A percentile compares a stretch with the other conserved stretches of the same genome.
Evolutionary conservation across 2,329 filamentous ascomycete genomes (phyloP).

Genomic region (Falciphora oryzae): DNA sequence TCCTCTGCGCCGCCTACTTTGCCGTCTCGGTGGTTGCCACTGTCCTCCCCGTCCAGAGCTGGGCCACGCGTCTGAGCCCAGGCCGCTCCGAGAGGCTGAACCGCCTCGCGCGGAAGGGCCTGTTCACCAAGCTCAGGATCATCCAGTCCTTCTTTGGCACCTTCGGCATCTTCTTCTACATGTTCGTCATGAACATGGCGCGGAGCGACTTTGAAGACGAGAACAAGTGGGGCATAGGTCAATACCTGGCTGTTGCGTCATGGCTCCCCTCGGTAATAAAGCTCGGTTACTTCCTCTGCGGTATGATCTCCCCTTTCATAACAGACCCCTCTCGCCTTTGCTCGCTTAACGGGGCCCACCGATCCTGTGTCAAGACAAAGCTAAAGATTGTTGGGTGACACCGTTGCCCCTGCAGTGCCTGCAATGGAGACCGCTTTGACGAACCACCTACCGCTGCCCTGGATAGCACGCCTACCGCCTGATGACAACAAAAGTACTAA

Average conservation of each 20-base stretch:
- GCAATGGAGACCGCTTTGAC: neutral
- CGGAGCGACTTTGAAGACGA: constrained; percentile 1
- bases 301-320: neutral
- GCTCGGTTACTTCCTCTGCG: neutral
- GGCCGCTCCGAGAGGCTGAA: neutral
- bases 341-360: too few relatives aligned
- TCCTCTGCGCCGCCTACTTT: neutral
- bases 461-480: neutral
- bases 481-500: neutral
- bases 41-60: neutral
- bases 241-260: neutral
- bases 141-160: neutral
- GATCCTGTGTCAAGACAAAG: too few relatives aligned
- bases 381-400: too few relatives aligned
- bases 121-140: neutral
- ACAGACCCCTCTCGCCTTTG: too few relatives aligned
- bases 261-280: neutral
- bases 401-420: neutral
- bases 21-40: neutral
- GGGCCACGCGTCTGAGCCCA: neutral
- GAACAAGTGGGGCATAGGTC: neutral
- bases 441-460: neutral
- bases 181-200: neutral
- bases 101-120: neutral
- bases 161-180: neutral